phyloP scores from a whole-genome alignment of 2,329 filamentous ascomycete genomes.

The Dactylellina sp. region DNA sequence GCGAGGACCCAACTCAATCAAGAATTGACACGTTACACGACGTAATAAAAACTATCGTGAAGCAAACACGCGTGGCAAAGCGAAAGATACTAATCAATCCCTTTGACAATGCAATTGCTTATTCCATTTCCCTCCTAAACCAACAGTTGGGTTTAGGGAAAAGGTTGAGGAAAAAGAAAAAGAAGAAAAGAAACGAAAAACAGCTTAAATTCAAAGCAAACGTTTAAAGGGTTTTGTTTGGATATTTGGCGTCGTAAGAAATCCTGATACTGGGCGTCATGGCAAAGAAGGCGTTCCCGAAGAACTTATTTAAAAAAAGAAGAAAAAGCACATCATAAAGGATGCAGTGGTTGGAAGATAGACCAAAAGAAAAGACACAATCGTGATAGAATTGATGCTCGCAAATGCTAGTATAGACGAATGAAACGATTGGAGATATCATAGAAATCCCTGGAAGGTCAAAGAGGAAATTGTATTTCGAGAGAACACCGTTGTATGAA shows the following conservation, averaged over 20 bases:
- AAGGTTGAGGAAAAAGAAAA: neutral
- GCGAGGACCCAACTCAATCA: slow-evolving; percentile 20
- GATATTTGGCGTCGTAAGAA: slow-evolving; percentile 24
- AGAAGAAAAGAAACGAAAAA: neutral
- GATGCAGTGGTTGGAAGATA: slow-evolving; percentile 9
- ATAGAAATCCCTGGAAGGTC: slow-evolving; percentile 6
- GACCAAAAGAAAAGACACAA: slow-evolving; percentile 26
- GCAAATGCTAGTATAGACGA: slow-evolving; percentile 46
- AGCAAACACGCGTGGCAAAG: slow-evolving; percentile 3
- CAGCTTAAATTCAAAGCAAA: slow-evolving; percentile 7
- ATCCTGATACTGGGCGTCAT: neutral
- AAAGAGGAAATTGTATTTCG: slow-evolving; percentile 41
- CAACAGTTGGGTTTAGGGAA: neutral
- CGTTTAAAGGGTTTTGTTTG: slow-evolving; percentile 14
- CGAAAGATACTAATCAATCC: neutral
- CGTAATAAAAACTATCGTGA: slow-evolving; percentile 20
- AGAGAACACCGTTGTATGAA: slow-evolving; percentile 51
- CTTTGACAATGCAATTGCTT: slow-evolving; percentile 4
- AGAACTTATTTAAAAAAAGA: slow-evolving; percentile 4
- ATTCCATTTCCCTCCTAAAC: slow-evolving; percentile 21
- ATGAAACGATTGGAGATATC: slow-evolving; percentile 23
- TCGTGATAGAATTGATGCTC: slow-evolving; percentile 49
- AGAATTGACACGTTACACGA: slow-evolving; percentile 21
- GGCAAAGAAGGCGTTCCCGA: slow-evolving; percentile 7
- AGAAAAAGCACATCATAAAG: neutral